Evolutionary conservation across 257 asterid genomes (phyloP), one percentile per base, ranked within the genome.

Genomic region (Leptodermis oblonga): DNA sequence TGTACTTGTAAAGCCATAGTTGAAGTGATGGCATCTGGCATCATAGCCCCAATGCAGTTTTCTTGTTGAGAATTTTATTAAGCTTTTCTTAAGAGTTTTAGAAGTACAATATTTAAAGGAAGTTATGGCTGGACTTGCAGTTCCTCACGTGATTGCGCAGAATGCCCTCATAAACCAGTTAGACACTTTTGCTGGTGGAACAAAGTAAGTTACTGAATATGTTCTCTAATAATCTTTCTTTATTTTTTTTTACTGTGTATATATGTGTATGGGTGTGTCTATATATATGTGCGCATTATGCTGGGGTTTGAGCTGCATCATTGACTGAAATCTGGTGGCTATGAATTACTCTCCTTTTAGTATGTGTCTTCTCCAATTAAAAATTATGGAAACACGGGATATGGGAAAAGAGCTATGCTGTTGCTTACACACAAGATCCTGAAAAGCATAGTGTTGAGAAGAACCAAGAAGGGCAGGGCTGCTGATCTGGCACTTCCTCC

Each of bases 141-240:
- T 77, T 68, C 89, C 67, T 51, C 89, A 67, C 56, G 79, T 65
- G 92, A 86, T 11, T 93, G 98, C 72, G 76, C 89, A 23, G 76
- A 82, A 53, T 93, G 98, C 77, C 82, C 83, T 58, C 98, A 93
- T 82, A 87, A 78, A 80, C 73, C 84, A 76, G 89, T 88, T 49
- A 81, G 98, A 18, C 97, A 93, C 79, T 93, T 93, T 70, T 93
- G 98, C 83, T 93, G 98, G 98, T 93, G 98, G 98, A 90, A 88
- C 77, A 88, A 73, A 83, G 98, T 92, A 72, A 83, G 95, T 80
- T 69, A 7, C 60, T n/a, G 45, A 41, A 68, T 65, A 49, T 54
- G 33, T 67, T n/a, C 48, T 30, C 26, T 48, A 41, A 33, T 62
- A n/a, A 46, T 72, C 20, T 71, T 23, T n/a, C 59, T 33, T 39